Evolutionary conservation across 2,329 filamentous ascomycete genomes (phyloP).

Genomic region (Dactylellina drechsleri): DNA sequence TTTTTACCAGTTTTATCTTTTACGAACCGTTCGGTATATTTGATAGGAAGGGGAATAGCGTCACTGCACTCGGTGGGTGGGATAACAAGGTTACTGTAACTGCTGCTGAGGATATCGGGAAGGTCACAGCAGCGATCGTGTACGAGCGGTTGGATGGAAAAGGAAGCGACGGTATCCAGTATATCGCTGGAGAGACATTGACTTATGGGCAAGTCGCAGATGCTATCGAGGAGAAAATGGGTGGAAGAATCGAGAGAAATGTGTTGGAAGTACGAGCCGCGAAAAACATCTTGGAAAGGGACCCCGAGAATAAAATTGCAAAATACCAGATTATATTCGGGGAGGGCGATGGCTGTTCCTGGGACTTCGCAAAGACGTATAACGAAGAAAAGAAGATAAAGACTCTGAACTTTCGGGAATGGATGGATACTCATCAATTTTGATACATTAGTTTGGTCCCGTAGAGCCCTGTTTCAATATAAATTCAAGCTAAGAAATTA

Average conservation of each 20-base stretch:
- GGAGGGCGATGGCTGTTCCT: conserved; percentile 69
- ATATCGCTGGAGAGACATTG: conserved; percentile 72
- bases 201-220: conserved; percentile 69
- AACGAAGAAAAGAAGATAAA: conserved; percentile 66
- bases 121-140: conserved; percentile 69
- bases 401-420: conserved; percentile 32
- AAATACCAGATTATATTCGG: conserved; percentile 74
- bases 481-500: too few relatives aligned
- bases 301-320: conserved; percentile 66
- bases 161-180: conserved; percentile 66
- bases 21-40: conserved; percentile 71
- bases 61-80: conserved; percentile 71
- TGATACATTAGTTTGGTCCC: not conserved
- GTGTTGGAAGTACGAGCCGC: conserved; percentile 66
- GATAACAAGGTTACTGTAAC: conserved; percentile 72
- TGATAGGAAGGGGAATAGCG: conserved; percentile 62
- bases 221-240: conserved; percentile 65
- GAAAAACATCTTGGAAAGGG: conserved; percentile 63
- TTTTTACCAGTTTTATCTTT: conserved; percentile 78
- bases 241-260: conserved; percentile 64
- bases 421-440: conserved; percentile 52
- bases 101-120: conserved; percentile 72
- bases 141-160: conserved; percentile 61
- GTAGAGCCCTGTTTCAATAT: too few relatives aligned
- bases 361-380: conserved; percentile 68